Evolutionary conservation across 805 yeast species (phyloP).

Genomic region (Metschnikowia kunwiensis): DNA sequence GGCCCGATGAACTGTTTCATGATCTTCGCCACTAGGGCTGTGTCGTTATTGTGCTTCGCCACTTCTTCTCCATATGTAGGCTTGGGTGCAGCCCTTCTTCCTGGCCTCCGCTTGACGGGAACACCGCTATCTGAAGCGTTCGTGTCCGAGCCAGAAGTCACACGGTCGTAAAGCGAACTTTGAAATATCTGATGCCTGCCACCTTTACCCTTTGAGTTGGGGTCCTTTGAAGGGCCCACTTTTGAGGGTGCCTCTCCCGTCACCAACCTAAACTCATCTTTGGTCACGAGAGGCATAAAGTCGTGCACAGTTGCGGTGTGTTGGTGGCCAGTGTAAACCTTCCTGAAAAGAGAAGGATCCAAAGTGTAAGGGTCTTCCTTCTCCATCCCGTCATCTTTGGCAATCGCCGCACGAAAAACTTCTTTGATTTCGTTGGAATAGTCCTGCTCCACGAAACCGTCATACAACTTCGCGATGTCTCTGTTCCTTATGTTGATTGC

Average conservation of each 20-base stretch:
- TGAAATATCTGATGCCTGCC: conserved; percentile 41
- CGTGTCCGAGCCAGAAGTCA: conserved; percentile 42
- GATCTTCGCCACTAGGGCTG: conserved; percentile 39
- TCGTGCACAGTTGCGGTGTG: conserved; percentile 31
- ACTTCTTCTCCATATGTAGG: conserved; percentile 19
- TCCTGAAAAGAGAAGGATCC: conserved; percentile 13
- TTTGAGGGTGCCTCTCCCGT: conserved; percentile 38
- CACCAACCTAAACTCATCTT: conserved; percentile 37
- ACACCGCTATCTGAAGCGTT: conserved; percentile 20
- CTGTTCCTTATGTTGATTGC: conserved; percentile 16
- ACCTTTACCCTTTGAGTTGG: conserved; percentile 17
- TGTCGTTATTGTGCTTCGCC: conserved; percentile 29
- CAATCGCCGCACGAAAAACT: conserved; percentile 19
- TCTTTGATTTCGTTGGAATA: conserved; percentile 30
- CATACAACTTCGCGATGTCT: conserved; percentile 28
- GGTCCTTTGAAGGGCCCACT: conserved; percentile 20
- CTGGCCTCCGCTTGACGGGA: conserved; percentile 33
- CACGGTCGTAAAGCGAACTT: conserved; percentile 35
- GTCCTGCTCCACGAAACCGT: conserved; percentile 28
- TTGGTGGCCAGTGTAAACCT: conserved; percentile 10
- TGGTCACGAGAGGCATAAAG: conserved; percentile 40
- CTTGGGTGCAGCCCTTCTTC: conserved; percentile 32
- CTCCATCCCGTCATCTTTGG: conserved; percentile 14
- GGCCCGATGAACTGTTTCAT: conserved; percentile 44
- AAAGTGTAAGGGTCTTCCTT: conserved; percentile 5